A percentile compares a stretch with the other conserved stretches of the same genome.
These are phyloP conservation scores for Phytopythium mirpurense DNA, from an alignment of 352 stramenopile genomes.

Conservation along the genomic window DNA sequence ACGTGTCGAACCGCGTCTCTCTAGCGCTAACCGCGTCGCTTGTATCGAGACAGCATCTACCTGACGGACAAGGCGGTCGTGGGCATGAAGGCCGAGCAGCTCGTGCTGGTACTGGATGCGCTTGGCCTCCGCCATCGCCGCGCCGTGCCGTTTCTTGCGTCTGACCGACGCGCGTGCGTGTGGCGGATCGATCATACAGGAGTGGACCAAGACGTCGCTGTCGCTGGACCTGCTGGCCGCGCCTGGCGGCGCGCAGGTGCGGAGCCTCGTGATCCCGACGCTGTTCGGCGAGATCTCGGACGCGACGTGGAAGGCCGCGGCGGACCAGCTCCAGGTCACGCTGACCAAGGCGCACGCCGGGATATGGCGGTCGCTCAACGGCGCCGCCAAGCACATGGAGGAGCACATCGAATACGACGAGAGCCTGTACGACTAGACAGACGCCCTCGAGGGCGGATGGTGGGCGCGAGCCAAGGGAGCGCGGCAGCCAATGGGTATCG, in stretches of 20 bases:
- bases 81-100: constrained; percentile 49
- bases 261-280: constrained; percentile 70
- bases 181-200: too few species aligned
- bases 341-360: constrained; percentile 50
- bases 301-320: constrained; percentile 49
- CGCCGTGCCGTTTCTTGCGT: too few species aligned
- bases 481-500: too few species aligned
- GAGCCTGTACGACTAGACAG: constrained; percentile 40
- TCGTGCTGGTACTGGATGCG: constrained; percentile 42
- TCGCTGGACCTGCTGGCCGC: constrained; percentile 57
- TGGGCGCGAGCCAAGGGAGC: too few species aligned
- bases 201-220: constrained; percentile 78
- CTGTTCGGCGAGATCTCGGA: constrained; percentile 66
- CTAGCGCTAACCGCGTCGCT: too few species aligned
- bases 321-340: constrained; percentile 63
- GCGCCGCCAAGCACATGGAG: constrained; percentile 74
- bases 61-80: constrained; percentile 52
- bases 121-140: too few species aligned
- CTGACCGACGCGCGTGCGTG: too few species aligned
- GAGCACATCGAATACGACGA: constrained; percentile 85
- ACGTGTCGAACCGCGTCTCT: too few species aligned
- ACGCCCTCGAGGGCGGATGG: too few species aligned
- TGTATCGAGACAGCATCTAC: constrained; percentile 67
- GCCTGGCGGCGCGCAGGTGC: constrained; percentile 29
- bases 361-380: constrained; percentile 80